Evolutionary conservation across 768 basidiomycete genomes (phyloP), one percentile per base, ranked within the genome.

Genomic region (Mycena galopus): DNA sequence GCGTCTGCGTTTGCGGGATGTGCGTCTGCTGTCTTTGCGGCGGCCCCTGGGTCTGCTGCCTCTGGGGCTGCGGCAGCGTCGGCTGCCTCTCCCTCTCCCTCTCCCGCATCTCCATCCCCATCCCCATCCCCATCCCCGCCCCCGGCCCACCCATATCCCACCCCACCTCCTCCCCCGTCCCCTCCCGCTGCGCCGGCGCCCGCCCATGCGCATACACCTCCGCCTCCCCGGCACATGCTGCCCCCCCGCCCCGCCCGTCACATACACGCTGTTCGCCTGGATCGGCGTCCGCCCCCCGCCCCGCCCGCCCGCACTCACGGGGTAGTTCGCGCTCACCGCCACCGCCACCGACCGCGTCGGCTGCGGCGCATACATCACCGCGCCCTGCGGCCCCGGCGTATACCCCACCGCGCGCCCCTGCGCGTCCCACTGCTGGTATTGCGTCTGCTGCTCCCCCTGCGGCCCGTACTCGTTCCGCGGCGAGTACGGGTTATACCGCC

Each of bases 401-500:
- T 88, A 86, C 25, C 89, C 89, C 9, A 88, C 75, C 14, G 90
- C 89, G 61, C 74, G 85, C 25, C 89, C 88, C 16, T 74, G 72
- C n/a, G 74, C 80, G 73, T 88, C 88, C 89, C 89, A 91, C 78
- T 84, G 84, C 77, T 90, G 89, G 74, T 84, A 81, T 16, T 78
- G 71, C 25, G 65, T 57, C 35, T 66, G 76, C 71, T 87, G 83
- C 4, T 83, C 76, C 5, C 84, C 81, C 11, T 85, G 85, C 2
- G 72, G 60, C 16, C 27, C 11, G 4, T 47, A 32, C 23, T n/a
- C 7, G 32, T 59, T 25, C 35, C 8, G 21, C 27, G 6, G 33
- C 33, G 33, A 35, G 12, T 35, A 35, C 33, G 33, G n/a, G 33
- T 35, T 35, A 12, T 30, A 4, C 47, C n/a, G 21, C 21, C n/a